Evolutionary conservation across 352 stramenopile species (phyloP).

Genomic region (Phytophthora macrochlamydospora): DNA sequence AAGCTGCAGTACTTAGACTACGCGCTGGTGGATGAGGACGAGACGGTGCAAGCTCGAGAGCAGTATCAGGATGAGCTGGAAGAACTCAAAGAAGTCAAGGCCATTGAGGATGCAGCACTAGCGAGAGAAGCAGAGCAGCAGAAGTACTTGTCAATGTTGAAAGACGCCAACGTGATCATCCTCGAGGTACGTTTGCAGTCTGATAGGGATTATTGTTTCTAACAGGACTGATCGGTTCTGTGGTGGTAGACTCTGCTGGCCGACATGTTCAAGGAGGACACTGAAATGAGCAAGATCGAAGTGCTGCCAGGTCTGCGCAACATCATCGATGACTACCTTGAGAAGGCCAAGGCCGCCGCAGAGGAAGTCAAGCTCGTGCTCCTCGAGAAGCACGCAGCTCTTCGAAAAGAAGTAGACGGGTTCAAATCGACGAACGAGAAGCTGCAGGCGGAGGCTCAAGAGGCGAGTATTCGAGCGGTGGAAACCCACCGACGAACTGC

Average conservation of each 20-base stretch:
- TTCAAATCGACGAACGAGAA: constrained; percentile 71
- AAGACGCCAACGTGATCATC: constrained; percentile 88
- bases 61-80: constrained; percentile 92
- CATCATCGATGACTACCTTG: constrained; percentile 90
- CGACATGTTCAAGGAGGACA: constrained; percentile 94
- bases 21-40: constrained; percentile 80
- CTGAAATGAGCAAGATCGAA: constrained; percentile 92
- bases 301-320: constrained; percentile 89
- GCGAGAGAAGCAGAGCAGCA: constrained; percentile 77
- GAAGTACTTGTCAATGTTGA: constrained; percentile 81
- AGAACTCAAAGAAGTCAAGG: constrained; percentile 85
- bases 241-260: constrained; percentile 69
- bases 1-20: constrained; percentile 95
- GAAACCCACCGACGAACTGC: constrained; percentile 78
- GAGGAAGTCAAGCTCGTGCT: constrained; percentile 86
- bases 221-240: background rate
- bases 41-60: constrained; percentile 82
- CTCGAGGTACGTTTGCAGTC: constrained; percentile 54
- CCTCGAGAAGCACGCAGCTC: constrained; percentile 67
- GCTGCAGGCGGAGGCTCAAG: constrained; percentile 66
- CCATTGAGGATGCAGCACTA: constrained; percentile 81
- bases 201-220: background rate
- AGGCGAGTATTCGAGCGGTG: constrained; percentile 79
- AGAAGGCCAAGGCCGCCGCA: constrained; percentile 79
- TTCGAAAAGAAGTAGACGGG: constrained; percentile 63